Base-by-base conservation (phyloP, 768 basidiomycete species). In the Termitomyces sp. region DNA sequence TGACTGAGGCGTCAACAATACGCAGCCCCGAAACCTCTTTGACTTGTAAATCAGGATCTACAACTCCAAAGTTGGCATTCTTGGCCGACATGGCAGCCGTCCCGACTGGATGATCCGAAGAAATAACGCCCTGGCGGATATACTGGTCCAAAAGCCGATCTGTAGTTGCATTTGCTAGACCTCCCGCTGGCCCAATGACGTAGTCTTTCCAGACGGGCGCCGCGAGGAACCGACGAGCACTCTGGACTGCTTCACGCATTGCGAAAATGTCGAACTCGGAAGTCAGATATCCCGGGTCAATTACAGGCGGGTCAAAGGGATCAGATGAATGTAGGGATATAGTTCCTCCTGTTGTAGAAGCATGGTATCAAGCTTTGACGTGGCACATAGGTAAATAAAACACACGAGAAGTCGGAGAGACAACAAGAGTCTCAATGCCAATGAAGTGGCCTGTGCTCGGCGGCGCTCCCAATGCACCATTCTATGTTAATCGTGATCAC, bases 221-320 rank as follows among this genome's bases (percentile, higher is more conserved):
- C 6, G 61, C 24, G 4, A 62, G 24, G 39, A 55, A 59, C n/a
- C 53, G 36, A n/a, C 32, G 35, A 24, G 36, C 52, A n/a, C 61
- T 48, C 58, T 62, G 58, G 45, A 74, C 40, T 38, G 69, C 64
- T 55, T 67, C 64, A 12, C 63, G 65, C 40, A 73, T 63, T 7
- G 68, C 65, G 44, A 64, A 61, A 16, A 70, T 42, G 55, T 73
- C 73, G 57, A 69, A 62, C 13, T 60, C 60, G 9, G 63, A 56
- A 20, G 57, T 58, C 38, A 80, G 74, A 39, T 55, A 61, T 35
- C 38, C 58, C 0, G 81, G 79, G 64, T 84, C 75, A 67, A 84
- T 66, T 2, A 71, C 50, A 1, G 81, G 81, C 42, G 69, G 52
- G 51, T 71, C 71, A 67, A 81, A 80, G 18, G 78, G 70, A 62